A percentile compares a stretch with the other conserved stretches of the same genome.
These are phyloP conservation scores for Phytophthora capsici DNA, from an alignment of 352 stramenopile species.

Conservation along the genomic window DNA sequence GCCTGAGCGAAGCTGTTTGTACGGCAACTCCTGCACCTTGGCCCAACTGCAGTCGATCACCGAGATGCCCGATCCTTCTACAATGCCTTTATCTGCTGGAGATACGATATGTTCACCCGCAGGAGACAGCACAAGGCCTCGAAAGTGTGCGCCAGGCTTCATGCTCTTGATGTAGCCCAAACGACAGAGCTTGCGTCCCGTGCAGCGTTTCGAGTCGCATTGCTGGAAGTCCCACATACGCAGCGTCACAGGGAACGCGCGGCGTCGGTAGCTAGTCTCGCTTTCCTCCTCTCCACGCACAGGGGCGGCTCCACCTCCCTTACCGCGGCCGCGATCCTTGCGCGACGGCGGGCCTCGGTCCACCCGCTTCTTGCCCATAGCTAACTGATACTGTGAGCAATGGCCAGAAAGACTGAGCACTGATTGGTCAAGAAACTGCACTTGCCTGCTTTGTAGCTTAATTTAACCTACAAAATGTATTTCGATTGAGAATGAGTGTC, in stretches of 20 bases:
- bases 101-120: conserved; percentile 92
- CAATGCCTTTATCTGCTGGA: conserved; percentile 79
- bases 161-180: conserved; percentile 94
- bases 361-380: conserved; percentile 42
- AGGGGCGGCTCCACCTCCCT: background rate
- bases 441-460: background rate
- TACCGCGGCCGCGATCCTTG: conserved; percentile 17
- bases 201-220: conserved; percentile 96
- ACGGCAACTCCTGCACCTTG: conserved; percentile 95
- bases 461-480: background rate
- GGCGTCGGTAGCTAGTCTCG: conserved; percentile 67
- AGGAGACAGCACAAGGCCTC: conserved; percentile 94
- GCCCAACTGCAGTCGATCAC: conserved; percentile 99
- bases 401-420: too few relatives aligned
- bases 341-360: conserved; percentile 29
- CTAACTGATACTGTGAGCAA: too few relatives aligned
- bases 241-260: conserved; percentile 82
- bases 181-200: conserved; percentile 92
- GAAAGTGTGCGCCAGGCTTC: conserved; percentile 92
- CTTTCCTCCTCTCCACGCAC: conserved; percentile 67
- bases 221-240: conserved; percentile 97
- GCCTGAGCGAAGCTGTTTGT: conserved; percentile 93
- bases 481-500: too few relatives aligned
- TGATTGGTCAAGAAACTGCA: too few relatives aligned
- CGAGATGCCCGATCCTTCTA: conserved; percentile 90